Conservation (phyloP, 306 rosid species). For the Cicer yamashitae region DNA sequence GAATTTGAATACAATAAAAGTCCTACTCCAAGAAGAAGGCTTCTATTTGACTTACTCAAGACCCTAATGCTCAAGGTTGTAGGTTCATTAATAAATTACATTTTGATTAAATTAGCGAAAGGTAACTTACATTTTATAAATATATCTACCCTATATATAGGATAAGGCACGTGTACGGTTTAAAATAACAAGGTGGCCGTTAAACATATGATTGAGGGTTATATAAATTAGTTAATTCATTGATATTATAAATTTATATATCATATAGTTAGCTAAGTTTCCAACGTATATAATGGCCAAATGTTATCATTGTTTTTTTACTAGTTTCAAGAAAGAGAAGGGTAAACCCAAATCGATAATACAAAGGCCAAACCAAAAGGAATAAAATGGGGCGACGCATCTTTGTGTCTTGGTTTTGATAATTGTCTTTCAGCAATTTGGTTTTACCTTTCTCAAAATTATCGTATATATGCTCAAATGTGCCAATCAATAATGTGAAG, state of each 20-base stretch:
- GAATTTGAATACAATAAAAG: slow-evolving; percentile 41
- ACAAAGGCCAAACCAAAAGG: slow-evolving; percentile 43
- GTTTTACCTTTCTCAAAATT: slow-evolving; percentile 46
- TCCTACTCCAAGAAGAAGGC: slow-evolving; percentile 47
- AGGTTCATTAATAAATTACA: slow-evolving; percentile 5
- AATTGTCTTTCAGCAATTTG: slow-evolving; percentile 39
- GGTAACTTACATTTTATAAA: slow-evolving; percentile 1
- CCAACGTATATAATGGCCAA: slow-evolving; percentile 13
- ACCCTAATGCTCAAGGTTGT: slow-evolving; percentile 41
- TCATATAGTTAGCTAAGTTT: slow-evolving; percentile 1
- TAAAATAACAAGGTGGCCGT: slow-evolving; percentile 25
- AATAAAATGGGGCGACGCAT: slow-evolving; percentile 62
- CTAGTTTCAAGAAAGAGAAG: slow-evolving; percentile 43
- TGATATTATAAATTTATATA: slow-evolving; percentile 13
- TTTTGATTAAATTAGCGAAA: slow-evolving; percentile 31
- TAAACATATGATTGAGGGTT: slow-evolving; percentile 41
- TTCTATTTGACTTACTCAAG: slow-evolving; percentile 63
- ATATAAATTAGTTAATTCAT: slow-evolving; percentile 33
- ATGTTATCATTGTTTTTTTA: slow-evolving; percentile 39
- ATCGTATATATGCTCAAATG: slow-evolving; percentile 21
- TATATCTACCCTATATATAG: not conserved
- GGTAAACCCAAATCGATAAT: slow-evolving; percentile 48
- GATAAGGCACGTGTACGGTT: slow-evolving; percentile 44
- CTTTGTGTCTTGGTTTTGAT: slow-evolving; percentile 58
- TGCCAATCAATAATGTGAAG: not conserved